phyloP scores from a whole-genome alignment of 352 stramenopile species.

The Phytophthora syringae region DNA sequence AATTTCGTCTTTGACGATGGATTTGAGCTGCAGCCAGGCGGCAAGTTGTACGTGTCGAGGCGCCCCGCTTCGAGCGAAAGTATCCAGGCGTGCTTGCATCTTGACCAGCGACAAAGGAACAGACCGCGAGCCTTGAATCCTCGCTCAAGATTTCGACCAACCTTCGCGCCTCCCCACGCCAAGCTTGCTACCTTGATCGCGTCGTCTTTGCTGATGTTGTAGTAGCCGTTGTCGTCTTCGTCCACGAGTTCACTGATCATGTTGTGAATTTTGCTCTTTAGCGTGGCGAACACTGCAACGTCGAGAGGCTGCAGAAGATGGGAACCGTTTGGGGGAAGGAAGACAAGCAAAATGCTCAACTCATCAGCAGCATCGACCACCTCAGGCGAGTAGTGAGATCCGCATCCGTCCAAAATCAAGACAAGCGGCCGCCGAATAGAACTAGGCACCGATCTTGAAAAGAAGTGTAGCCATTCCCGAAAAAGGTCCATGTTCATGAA shows the following conservation, averaged over 20 bases:
- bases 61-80: neutral
- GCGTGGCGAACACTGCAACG: conserved; percentile 27
- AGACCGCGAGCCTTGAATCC: conserved; percentile 12
- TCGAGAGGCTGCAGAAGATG: conserved; percentile 30
- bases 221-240: conserved; percentile 10
- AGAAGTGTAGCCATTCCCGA: too few relatives aligned
- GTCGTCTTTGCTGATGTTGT: conserved; percentile 18
- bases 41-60: conserved; percentile 5
- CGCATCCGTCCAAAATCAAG: conserved; percentile 19
- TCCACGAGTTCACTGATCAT: conserved; percentile 19
- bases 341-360: conserved; percentile 9
- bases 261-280: conserved; percentile 13
- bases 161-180: conserved; percentile 13
- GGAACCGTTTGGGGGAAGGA: conserved; percentile 13
- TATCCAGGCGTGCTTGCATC: conserved; percentile 1
- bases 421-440: neutral
- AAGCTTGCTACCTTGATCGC: conserved; percentile 16
- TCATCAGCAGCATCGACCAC: conserved; percentile 4
- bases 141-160: conserved; percentile 14
- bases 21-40: neutral
- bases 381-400: conserved; percentile 20
- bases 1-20: neutral
- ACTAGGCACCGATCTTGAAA: too few relatives aligned
- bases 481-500: too few relatives aligned
- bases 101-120: conserved; percentile 23